A percentile compares a stretch with the other conserved stretches of the same genome.
These are phyloP conservation scores for Mollisiaceae sp. DNA, from an alignment of 2,329 filamentous ascomycete species.

Conservation along the genomic window DNA sequence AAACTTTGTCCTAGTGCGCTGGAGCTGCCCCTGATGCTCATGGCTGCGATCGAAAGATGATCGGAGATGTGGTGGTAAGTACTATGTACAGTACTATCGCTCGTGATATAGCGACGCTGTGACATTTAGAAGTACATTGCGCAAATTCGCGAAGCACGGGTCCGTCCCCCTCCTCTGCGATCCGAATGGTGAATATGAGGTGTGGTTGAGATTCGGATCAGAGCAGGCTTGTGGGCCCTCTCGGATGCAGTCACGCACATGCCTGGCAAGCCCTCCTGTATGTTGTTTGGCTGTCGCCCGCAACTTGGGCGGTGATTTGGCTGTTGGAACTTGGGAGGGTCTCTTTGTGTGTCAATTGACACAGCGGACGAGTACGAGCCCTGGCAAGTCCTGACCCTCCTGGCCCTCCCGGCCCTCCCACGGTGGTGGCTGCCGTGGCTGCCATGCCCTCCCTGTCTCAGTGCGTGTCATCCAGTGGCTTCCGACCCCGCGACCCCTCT, in stretches of 20 bases:
- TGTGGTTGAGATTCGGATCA: not conserved
- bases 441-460: slow-evolving; percentile 13
- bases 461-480: not conserved
- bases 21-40: slow-evolving; percentile 1
- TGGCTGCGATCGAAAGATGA: not conserved
- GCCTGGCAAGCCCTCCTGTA: not conserved
- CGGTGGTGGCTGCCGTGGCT: slow-evolving; percentile 4
- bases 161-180: not conserved
- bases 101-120: not conserved
- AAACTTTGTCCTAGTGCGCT: not conserved
- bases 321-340: not conserved
- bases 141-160: not conserved
- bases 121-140: not conserved
- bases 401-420: no score
- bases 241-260: slow-evolving; percentile 1
- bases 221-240: not conserved
- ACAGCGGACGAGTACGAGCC: no score
- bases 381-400: not conserved
- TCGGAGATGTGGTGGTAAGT: no score
- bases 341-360: not conserved
- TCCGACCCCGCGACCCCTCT: not conserved
- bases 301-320: not conserved
- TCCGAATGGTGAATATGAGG: not conserved
- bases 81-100: no score
- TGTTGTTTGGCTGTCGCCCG: not conserved